Evolutionary conservation across 2,329 filamentous ascomycete species (phyloP).

Genomic region (Fusarium domesticum): DNA sequence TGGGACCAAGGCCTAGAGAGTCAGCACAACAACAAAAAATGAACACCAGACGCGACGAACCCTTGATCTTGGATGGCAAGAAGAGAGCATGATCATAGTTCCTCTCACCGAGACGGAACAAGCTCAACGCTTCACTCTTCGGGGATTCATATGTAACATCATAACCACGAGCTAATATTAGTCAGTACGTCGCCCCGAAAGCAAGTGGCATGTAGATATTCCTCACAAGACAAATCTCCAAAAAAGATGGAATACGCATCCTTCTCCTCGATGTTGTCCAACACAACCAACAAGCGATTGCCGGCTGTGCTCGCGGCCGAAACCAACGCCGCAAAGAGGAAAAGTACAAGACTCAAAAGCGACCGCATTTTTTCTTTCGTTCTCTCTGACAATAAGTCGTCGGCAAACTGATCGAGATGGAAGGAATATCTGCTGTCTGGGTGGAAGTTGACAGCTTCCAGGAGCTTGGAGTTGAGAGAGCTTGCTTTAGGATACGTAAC

Average conservation of each 20-base stretch:
- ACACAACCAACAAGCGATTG: conserved; percentile 75
- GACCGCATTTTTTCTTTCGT: conserved; percentile 61
- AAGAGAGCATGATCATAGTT: conserved; percentile 89
- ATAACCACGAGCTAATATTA: conserved; percentile 71
- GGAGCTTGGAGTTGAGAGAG: conserved; percentile 22
- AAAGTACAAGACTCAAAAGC: conserved; percentile 65
- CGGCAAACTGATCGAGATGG: not conserved
- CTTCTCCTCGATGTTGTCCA: conserved; percentile 81
- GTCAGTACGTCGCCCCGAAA: conserved; percentile 18
- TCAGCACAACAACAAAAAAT: conserved; percentile 8
- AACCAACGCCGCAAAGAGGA: conserved; percentile 64
- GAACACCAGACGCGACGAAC: conserved; percentile 41
- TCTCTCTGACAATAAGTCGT: not conserved
- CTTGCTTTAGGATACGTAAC: conserved; percentile 36
- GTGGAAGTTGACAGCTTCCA: conserved; percentile 25
- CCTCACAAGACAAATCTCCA: conserved; percentile 65
- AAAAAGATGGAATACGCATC: conserved; percentile 79
- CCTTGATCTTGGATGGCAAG: conserved; percentile 87
- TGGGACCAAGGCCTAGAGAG: conserved; percentile 73
- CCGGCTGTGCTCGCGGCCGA: conserved; percentile 78
- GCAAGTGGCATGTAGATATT: not conserved
- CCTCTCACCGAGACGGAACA: conserved; percentile 85
- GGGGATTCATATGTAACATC: conserved; percentile 77
- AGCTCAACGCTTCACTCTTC: conserved; percentile 70
- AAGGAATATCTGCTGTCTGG: conserved; percentile 9